A percentile compares a stretch with the other conserved stretches of the same genome.
Evolutionary conservation across 768 basidiomycete species (phyloP).

Genomic region (Cystofilobasidium capitatum): DNA sequence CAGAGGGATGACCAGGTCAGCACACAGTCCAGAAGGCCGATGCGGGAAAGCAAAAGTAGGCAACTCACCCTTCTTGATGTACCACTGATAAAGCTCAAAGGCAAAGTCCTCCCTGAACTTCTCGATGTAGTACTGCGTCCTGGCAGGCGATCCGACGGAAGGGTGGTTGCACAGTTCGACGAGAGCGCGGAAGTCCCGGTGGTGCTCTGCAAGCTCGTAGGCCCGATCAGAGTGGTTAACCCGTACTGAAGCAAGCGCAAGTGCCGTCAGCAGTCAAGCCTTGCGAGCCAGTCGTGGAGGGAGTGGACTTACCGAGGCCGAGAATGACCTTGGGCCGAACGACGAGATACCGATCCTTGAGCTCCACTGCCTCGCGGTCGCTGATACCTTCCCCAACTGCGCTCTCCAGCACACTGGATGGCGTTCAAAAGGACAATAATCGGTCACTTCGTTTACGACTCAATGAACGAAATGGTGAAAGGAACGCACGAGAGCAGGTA

Average conservation of each 20-base stretch:
- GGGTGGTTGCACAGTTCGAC: slow-evolving; percentile 65
- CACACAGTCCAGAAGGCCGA: neutral
- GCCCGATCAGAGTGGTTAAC: slow-evolving; percentile 60
- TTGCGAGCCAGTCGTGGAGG: slow-evolving; percentile 44
- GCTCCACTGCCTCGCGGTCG: slow-evolving; percentile 51
- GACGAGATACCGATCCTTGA: slow-evolving; percentile 58
- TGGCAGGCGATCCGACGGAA: slow-evolving; percentile 39
- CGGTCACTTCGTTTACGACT: too few species aligned
- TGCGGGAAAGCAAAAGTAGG: neutral
- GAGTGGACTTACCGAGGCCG: slow-evolving; percentile 56
- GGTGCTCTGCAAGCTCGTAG: slow-evolving; percentile 73
- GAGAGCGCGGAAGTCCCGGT: slow-evolving; percentile 75
- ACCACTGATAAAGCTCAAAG: slow-evolving; percentile 83
- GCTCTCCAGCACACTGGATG: slow-evolving; percentile 21
- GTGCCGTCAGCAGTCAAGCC: neutral
- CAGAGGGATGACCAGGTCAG: neutral
- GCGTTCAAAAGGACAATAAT: neutral
- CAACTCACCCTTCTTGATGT: slow-evolving; percentile 69
- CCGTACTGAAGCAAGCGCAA: slow-evolving; percentile 25
- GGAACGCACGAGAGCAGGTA: slow-evolving; percentile 30
- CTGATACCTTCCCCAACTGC: slow-evolving; percentile 38
- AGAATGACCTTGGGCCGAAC: slow-evolving; percentile 69
- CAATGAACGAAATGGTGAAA: neutral
- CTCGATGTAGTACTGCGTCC: slow-evolving; percentile 59
- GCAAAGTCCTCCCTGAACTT: slow-evolving; percentile 75